These are phyloP conservation scores for Xerocomellus dryophilus DNA, from an alignment of 768 basidiomycete species.

Conservation along the genomic window DNA sequence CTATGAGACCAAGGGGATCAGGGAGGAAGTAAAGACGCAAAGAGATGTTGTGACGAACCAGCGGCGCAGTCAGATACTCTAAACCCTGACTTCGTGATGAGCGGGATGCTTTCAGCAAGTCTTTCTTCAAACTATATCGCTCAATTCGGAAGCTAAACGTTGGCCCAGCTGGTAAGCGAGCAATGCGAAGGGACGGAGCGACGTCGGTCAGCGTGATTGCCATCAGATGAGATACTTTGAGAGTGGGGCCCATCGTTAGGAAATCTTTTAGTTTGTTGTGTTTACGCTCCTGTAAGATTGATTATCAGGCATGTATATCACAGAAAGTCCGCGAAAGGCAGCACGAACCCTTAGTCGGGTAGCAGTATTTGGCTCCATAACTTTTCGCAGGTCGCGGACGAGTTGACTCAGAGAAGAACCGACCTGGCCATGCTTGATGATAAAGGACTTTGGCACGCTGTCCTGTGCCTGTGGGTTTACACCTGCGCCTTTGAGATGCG, in stretches of 20 bases:
- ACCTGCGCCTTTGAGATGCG: constrained; percentile 65
- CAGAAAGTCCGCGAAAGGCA: not conserved
- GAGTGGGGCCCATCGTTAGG: constrained; percentile 83
- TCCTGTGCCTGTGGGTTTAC: constrained; percentile 34
- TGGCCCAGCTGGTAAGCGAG: constrained; percentile 86
- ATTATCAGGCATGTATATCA: constrained; percentile 10
- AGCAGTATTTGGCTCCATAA: constrained; percentile 98
- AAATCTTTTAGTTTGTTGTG: constrained; percentile 93
- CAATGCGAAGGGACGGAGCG: constrained; percentile 82
- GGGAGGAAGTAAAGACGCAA: not conserved
- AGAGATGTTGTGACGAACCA: constrained; percentile 51
- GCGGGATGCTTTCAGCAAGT: constrained; percentile 64
- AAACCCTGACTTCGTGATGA: constrained; percentile 74
- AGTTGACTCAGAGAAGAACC: constrained; percentile 84
- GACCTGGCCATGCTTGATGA: constrained; percentile 94
- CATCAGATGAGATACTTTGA: constrained; percentile 89
- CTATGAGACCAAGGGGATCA: constrained; percentile 28
- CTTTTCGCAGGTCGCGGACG: constrained; percentile 88
- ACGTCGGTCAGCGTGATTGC: constrained; percentile 86
- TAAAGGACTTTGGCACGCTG: constrained; percentile 82
- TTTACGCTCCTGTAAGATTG: constrained; percentile 69
- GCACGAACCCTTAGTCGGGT: constrained; percentile 74
- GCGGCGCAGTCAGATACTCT: constrained; percentile 88
- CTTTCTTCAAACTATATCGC: constrained; percentile 88
- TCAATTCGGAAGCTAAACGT: constrained; percentile 92